These are phyloP conservation scores for Candida broadrunensis DNA, from an alignment of 805 yeast species.

Conservation along the genomic window DNA sequence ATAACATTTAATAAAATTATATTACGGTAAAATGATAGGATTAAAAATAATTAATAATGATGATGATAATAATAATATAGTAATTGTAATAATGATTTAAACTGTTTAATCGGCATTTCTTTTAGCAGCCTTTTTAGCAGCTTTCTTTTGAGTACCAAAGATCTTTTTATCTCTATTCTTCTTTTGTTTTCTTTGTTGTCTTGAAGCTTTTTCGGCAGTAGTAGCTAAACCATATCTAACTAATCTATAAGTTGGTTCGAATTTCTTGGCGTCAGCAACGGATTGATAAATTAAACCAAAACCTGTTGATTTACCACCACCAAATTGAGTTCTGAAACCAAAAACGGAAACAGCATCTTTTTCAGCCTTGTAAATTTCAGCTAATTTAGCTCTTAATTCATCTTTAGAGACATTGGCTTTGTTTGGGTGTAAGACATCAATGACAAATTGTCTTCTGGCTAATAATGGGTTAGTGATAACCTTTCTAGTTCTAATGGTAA, in stretches of 20 bases:
- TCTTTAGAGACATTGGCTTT: constrained; percentile 99
- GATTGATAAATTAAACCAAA: constrained; percentile 99
- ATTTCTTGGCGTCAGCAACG: constrained; percentile 94
- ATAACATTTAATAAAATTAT: too few species aligned
- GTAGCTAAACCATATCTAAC: constrained; percentile 98
- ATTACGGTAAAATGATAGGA: too few species aligned
- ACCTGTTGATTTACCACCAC: constrained; percentile 99
- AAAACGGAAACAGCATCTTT: constrained; percentile 95
- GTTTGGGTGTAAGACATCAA: constrained; percentile 99
- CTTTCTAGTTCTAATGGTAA: constrained; percentile 99
- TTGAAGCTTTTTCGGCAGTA: constrained; percentile 95
- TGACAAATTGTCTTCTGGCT: constrained; percentile 99
- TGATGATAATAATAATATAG: not conserved
- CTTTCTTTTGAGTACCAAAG: constrained; percentile 96
- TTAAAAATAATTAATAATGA: too few species aligned
- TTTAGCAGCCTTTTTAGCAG: constrained; percentile 88
- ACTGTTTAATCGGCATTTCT: constrained; percentile 75
- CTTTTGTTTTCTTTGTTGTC: constrained; percentile 99
- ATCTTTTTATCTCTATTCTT: constrained; percentile 99
- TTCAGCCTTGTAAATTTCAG: constrained; percentile 85
- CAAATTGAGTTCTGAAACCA: constrained; percentile 99
- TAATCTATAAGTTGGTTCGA: constrained; percentile 99
- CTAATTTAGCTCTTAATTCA: constrained; percentile 93
- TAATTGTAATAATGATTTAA: not conserved
- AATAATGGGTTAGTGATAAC: constrained; percentile 98